A percentile compares a stretch with the other conserved stretches of the same genome.
phyloP scores from a whole-genome alignment of 768 basidiomycete genomes.

The Gloeopeniophorella convolvens region DNA sequence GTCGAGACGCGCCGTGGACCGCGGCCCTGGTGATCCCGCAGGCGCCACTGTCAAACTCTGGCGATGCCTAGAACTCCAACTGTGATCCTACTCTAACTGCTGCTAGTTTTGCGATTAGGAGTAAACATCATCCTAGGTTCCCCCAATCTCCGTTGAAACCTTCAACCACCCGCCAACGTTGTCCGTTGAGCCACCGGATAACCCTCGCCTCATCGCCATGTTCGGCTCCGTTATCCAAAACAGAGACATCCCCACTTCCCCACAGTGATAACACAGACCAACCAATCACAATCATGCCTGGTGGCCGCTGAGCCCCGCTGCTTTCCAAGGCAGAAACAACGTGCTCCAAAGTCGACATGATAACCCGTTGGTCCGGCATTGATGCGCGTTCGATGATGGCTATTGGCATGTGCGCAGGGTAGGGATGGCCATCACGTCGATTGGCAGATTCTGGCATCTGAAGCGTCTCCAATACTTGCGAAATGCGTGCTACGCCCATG shows the following conservation, averaged over 20 bases:
- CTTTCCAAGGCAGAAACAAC: slow-evolving; percentile 66
- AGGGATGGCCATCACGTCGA: slow-evolving; percentile 46
- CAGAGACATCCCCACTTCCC: slow-evolving; percentile 58
- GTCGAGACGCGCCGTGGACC: no score
- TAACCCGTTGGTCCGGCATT: slow-evolving; percentile 84
- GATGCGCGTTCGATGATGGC: slow-evolving; percentile 94
- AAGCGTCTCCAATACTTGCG: slow-evolving; percentile 63
- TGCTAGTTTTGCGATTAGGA: no score
- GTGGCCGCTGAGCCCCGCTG: slow-evolving; percentile 82
- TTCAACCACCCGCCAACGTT: slow-evolving; percentile 57
- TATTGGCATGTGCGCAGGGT: slow-evolving; percentile 75
- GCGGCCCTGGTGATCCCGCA: not conserved
- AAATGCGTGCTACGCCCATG: slow-evolving; percentile 91
- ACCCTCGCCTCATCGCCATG: slow-evolving; percentile 41
- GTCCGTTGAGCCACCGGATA: slow-evolving; percentile 52
- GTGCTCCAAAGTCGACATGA: slow-evolving; percentile 69
- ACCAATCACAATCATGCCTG: slow-evolving; percentile 94
- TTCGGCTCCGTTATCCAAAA: slow-evolving; percentile 56
- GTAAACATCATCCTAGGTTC: not conserved
- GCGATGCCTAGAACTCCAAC: no score
- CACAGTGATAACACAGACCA: slow-evolving; percentile 83
- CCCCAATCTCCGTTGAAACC: slow-evolving; percentile 48
- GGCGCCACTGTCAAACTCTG: no score
- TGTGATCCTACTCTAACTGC: no score
- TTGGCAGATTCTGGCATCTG: slow-evolving; percentile 17